Percentiles rank a stretch among this genome's conserved stretches.
Evolutionary conservation across 192 early-diverging fungal species (phyloP).

Genomic region (Pilaira anomala): DNA sequence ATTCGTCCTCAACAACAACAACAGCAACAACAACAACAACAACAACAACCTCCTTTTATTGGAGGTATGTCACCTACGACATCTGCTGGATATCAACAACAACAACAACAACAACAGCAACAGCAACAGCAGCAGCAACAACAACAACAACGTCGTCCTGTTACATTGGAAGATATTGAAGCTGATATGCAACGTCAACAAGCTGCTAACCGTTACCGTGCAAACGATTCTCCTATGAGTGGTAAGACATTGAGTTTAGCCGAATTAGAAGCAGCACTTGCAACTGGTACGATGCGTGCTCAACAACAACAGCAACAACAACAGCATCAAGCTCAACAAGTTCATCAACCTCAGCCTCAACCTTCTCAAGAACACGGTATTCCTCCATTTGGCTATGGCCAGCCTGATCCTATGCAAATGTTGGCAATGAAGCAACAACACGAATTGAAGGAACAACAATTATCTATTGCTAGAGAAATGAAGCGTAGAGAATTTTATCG

Average conservation of each 20-base stretch:
- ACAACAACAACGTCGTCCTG: conserved; percentile 8
- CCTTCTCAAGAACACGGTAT: conserved; percentile 9
- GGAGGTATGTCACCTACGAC: conserved; percentile 3
- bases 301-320: neutral
- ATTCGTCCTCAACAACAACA: neutral
- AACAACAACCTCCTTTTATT: neutral
- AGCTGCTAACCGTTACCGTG: conserved; percentile 25
- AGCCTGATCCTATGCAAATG: conserved; percentile 25
- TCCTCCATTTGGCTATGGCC: conserved; percentile 19
- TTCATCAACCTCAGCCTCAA: conserved; percentile 11
- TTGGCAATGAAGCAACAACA: conserved; percentile 30
- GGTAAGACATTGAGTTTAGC: conserved; percentile 63
- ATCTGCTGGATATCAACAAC: conserved; percentile 12
- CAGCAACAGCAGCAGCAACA: too few relatives aligned
- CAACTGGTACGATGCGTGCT: conserved; percentile 2
- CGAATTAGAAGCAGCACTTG: conserved; percentile 66
- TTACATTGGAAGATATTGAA: conserved; percentile 53
- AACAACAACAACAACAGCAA: neutral
- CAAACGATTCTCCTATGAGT: conserved; percentile 4
- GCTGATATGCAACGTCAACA: conserved; percentile 48
- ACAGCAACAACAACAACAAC: conserved; percentile 14
- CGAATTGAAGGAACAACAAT: conserved; percentile 28
- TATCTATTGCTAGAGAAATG: conserved; percentile 35
- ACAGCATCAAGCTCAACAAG: conserved; percentile 22
- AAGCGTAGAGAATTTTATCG: conserved; percentile 35